A percentile compares a stretch with the other conserved stretches of the same genome.
Evolutionary conservation across 805 yeast genomes (phyloP).

Genomic region (Hanseniaspora taiwanica): DNA sequence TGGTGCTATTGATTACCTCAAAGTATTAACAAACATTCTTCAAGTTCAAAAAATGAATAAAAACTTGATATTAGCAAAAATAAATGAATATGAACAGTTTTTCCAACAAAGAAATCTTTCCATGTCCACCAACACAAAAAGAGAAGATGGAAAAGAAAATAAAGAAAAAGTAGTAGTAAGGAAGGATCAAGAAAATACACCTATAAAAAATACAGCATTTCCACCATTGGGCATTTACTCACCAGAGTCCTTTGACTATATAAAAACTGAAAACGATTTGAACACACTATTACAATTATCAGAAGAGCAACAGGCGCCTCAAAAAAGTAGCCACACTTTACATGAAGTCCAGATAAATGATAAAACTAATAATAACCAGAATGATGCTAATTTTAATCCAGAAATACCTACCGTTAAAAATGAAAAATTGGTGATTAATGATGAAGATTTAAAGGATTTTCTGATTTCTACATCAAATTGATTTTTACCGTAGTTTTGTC

Average conservation of each 20-base stretch:
- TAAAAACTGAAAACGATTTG: not conserved
- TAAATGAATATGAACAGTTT: conserved; percentile 22
- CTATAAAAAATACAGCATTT: conserved; percentile 6
- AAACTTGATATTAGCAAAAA: conserved; percentile 27
- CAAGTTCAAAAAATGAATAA: conserved; percentile 39
- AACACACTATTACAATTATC: not conserved
- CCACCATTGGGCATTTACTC: not conserved
- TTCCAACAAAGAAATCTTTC: not conserved
- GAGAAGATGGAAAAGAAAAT: not conserved
- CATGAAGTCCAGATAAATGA: no score
- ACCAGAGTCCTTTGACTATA: conserved; percentile 1
- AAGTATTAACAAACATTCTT: conserved; percentile 48
- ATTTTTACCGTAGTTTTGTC: no score
- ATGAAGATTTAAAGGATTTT: not conserved
- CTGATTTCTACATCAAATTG: not conserved
- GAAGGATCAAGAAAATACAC: conserved; percentile 20
- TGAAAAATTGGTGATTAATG: conserved; percentile 1
- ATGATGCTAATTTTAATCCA: no score
- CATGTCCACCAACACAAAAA: no score
- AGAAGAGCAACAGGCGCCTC: not conserved
- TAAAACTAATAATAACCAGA: no score
- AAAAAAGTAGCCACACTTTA: no score
- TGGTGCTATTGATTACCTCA: conserved; percentile 70
- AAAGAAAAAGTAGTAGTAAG: no score
- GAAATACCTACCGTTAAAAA: no score